Evolutionary conservation across 495 filamentous ascomycete species (phyloP).

Genomic region (Neurospora terricola): DNA sequence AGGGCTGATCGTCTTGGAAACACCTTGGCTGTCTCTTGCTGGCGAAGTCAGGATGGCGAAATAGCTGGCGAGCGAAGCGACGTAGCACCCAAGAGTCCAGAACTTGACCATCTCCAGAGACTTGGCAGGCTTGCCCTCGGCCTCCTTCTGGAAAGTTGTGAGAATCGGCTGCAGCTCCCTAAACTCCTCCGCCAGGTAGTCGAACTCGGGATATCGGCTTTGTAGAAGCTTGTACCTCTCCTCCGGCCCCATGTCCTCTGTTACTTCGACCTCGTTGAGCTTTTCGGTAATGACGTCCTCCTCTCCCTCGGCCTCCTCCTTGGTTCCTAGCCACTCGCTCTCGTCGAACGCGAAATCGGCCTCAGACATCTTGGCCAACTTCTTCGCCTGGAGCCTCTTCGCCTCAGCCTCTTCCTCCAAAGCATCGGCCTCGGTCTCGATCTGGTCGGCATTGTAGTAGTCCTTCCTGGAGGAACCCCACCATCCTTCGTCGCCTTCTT

Average conservation of each 20-base stretch:
- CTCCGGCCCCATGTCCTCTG: conserved; percentile 63
- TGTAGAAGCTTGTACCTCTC: conserved; percentile 70
- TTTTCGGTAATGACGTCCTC: conserved; percentile 64
- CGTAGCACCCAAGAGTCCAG: conserved; percentile 69
- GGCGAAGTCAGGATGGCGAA: conserved; percentile 80
- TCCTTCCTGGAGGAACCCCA: conserved; percentile 84
- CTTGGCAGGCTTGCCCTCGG: conserved; percentile 45
- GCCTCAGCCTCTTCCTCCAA: conserved; percentile 89
- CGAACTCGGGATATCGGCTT: conserved; percentile 82
- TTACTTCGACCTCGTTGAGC: conserved; percentile 70
- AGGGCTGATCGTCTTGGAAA: conserved; percentile 49
- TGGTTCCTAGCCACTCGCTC: conserved; percentile 59
- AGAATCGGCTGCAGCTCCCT: conserved; percentile 58
- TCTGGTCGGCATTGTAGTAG: conserved; percentile 84
- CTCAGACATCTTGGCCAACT: conserved; percentile 71
- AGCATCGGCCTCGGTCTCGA: conserved; percentile 86
- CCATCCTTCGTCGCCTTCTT: conserved; percentile 65
- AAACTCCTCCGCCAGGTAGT: conserved; percentile 73
- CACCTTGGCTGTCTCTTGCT: conserved; percentile 41
- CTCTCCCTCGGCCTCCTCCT: conserved; percentile 33
- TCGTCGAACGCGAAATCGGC: conserved; percentile 91
- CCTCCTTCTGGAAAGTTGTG: conserved; percentile 38
- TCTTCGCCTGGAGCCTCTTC: conserved; percentile 77
- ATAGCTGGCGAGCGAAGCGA: conserved; percentile 82
- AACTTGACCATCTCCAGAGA: conserved; percentile 55